phyloP scores from a whole-genome alignment of 345 rosid genomes.

The Eucalyptus polyanthemos region DNA sequence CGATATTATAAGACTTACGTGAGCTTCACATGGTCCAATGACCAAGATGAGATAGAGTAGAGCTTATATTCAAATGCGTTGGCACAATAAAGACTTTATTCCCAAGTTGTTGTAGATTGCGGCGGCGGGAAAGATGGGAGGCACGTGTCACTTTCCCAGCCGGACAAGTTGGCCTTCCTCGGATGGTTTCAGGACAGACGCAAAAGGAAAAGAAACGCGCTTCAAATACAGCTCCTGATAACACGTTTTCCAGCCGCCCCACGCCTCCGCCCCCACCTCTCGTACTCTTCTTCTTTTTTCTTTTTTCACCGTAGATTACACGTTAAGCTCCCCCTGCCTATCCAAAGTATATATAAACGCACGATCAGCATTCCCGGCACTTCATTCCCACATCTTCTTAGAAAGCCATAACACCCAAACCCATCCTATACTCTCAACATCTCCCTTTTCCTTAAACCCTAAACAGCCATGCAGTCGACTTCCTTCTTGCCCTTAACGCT shows the following conservation, averaged over 20 bases:
- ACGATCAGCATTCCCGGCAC: background rate
- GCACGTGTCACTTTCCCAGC: too few species aligned
- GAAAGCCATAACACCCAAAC: background rate
- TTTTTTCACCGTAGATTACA: background rate
- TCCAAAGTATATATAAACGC: background rate
- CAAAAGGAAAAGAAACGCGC: background rate
- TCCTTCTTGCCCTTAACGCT: background rate
- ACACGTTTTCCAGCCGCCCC: background rate
- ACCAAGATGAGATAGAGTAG: background rate
- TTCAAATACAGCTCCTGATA: background rate
- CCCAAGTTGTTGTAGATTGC: background rate
- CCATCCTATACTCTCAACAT: background rate
- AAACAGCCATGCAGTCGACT: background rate
- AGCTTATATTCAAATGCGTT: background rate
- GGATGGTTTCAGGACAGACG: background rate
- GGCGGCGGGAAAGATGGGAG: background rate
- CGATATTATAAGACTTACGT: background rate
- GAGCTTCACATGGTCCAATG: background rate
- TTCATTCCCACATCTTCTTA: background rate
- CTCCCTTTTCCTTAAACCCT: background rate
- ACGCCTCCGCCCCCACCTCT: background rate
- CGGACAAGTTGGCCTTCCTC: background rate
- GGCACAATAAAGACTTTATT: background rate
- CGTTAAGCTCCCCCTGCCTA: background rate
- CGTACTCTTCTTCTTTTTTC: background rate